These are phyloP conservation scores for Candida nanaspora DNA, from an alignment of 805 yeast genomes.

Conservation along the genomic window DNA sequence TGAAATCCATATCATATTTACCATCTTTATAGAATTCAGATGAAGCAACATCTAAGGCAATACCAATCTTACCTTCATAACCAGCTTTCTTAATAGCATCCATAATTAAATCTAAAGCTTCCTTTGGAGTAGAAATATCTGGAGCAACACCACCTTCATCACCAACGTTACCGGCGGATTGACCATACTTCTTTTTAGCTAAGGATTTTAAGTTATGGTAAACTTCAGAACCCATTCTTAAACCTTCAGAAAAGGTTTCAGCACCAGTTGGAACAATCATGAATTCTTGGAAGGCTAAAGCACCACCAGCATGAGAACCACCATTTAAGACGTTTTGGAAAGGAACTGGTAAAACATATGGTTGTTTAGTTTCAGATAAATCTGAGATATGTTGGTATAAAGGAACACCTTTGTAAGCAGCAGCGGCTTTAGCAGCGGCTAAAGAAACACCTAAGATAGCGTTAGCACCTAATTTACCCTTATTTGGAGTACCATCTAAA, in stretches of 20 bases:
- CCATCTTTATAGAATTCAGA: conserved; percentile 97
- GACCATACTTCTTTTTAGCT: conserved; percentile 94
- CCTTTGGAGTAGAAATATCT: conserved; percentile 88
- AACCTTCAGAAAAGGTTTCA: conserved; percentile 84
- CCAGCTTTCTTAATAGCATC: conserved; percentile 91
- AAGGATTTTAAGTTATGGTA: conserved; percentile 93
- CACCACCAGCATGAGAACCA: conserved; percentile 99
- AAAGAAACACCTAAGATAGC: conserved; percentile 97
- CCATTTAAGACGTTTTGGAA: conserved; percentile 99
- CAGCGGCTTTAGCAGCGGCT: conserved; percentile 97
- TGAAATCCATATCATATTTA: conserved; percentile 96
- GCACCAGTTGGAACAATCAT: conserved; percentile 98
- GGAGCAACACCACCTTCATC: conserved; percentile 99
- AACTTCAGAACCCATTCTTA: conserved; percentile 96
- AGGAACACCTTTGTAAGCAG: conserved; percentile 91
- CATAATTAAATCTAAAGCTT: conserved; percentile 92
- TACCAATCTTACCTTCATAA: conserved; percentile 85
- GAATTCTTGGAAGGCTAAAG: conserved; percentile 98
- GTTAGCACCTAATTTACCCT: conserved; percentile 96
- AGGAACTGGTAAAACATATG: conserved; percentile 96
- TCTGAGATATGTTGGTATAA: conserved; percentile 88
- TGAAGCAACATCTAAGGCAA: conserved; percentile 95
- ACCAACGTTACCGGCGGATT: conserved; percentile 99
- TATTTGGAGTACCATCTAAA: conserved; percentile 97
- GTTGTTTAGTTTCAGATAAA: conserved; percentile 66